phyloP scores from a whole-genome alignment of 768 basidiomycete genomes.

The Leccinum incarnatum region DNA sequence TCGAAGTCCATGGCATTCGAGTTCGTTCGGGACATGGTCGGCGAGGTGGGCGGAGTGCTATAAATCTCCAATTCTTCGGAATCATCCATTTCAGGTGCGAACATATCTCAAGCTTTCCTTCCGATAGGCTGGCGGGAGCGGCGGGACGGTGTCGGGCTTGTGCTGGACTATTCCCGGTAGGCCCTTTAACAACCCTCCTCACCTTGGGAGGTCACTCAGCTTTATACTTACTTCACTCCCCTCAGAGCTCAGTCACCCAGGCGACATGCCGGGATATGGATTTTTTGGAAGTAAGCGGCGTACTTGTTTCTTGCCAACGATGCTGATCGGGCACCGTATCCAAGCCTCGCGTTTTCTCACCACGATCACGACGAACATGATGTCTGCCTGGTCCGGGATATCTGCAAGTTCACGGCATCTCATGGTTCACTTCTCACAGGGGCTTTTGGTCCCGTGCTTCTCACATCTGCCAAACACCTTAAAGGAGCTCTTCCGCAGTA shows the following conservation, averaged over 20 bases:
- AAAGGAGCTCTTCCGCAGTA: constrained; percentile 17
- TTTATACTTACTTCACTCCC: constrained; percentile 26
- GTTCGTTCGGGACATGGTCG: constrained; percentile 26
- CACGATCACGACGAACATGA: constrained; percentile 19
- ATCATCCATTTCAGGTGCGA: constrained; percentile 32
- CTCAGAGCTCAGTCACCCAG: constrained; percentile 24
- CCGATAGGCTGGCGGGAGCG: constrained; percentile 10
- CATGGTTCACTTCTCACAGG: constrained; percentile 23
- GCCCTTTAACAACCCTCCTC: constrained; percentile 3
- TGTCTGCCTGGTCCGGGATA: neutral
- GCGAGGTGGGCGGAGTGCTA: constrained; percentile 44
- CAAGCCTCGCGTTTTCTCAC: constrained; percentile 17
- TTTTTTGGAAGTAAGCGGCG: constrained; percentile 12
- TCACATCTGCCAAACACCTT: constrained; percentile 13
- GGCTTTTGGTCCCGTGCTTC: constrained; percentile 11
- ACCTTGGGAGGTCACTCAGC: neutral
- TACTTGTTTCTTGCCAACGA: constrained; percentile 14
- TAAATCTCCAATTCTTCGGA: constrained; percentile 31
- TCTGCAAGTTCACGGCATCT: constrained; percentile 4
- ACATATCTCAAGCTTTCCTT: constrained; percentile 24
- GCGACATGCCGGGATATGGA: constrained; percentile 17
- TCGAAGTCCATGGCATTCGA: constrained; percentile 11
- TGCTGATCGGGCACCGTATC: constrained; percentile 23
- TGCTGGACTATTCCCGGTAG: constrained; percentile 2
- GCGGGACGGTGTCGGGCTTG: constrained; percentile 7